phyloP scores from a whole-genome alignment of 192 early-diverging fungal genomes.

The Coemansia aciculifera region DNA sequence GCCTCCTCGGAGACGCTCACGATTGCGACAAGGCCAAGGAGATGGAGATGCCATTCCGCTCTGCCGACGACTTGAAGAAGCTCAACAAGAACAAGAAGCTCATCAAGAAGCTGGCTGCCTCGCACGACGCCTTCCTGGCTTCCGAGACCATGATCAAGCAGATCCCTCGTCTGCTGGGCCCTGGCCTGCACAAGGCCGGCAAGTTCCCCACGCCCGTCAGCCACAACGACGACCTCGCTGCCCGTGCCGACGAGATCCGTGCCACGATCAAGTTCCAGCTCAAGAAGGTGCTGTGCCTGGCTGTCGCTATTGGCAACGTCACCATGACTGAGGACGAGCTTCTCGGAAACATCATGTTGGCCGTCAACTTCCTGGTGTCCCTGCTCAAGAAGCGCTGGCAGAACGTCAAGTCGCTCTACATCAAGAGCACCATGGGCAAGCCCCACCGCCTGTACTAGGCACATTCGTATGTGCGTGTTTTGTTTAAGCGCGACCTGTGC shows the following conservation, averaged over 20 bases:
- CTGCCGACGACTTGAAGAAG: constrained; percentile 99
- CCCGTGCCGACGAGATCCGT: constrained; percentile 90
- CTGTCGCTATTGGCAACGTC: constrained; percentile 95
- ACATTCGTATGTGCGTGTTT: background rate
- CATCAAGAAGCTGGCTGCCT: constrained; percentile 99
- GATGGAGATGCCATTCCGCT: constrained; percentile 83
- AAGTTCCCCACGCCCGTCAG: constrained; percentile 98
- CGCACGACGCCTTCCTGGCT: constrained; percentile 97
- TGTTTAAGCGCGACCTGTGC: background rate
- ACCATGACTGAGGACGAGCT: constrained; percentile 94
- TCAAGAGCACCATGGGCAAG: constrained; percentile 98
- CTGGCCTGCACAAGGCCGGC: constrained; percentile 98
- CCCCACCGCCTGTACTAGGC: constrained; percentile 83
- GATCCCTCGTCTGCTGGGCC: constrained; percentile 97
- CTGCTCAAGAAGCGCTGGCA: constrained; percentile 99
- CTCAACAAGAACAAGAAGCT: constrained; percentile 99
- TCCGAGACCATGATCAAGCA: constrained; percentile 98
- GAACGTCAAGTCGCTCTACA: constrained; percentile 96
- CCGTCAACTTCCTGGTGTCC: constrained; percentile 97
- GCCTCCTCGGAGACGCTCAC: constrained; percentile 93
- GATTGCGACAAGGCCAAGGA: constrained; percentile 95
- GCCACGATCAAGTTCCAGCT: constrained; percentile 99
- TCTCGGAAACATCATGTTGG: constrained; percentile 94
- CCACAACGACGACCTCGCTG: constrained; percentile 82
- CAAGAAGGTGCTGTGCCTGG: constrained; percentile 98